phyloP scores from a whole-genome alignment of 768 basidiomycete genomes.

The Suillus plorans region DNA sequence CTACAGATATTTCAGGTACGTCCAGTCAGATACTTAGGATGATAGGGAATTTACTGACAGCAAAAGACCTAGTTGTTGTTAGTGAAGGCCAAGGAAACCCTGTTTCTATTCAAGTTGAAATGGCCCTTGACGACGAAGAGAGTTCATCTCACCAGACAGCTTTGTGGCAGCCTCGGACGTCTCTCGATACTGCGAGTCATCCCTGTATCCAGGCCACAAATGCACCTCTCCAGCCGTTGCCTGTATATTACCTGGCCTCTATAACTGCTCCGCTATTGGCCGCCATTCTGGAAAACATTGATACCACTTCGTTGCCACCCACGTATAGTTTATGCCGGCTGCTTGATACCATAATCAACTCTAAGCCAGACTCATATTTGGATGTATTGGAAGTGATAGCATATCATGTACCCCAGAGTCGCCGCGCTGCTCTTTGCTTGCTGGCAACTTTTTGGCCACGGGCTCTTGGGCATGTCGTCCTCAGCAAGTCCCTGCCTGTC shows the following conservation, averaged over 20 bases:
- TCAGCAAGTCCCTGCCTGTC: conserved; percentile 53
- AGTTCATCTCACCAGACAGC: neutral
- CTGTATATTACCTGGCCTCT: conserved; percentile 60
- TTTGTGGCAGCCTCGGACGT: conserved; percentile 32
- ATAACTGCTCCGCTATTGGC: conserved; percentile 63
- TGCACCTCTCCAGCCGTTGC: conserved; percentile 53
- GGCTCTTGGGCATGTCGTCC: conserved; percentile 62
- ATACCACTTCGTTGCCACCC: conserved; percentile 33
- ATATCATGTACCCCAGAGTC: conserved; percentile 55
- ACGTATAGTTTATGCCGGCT: conserved; percentile 53
- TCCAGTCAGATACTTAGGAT: neutral
- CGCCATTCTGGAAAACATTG: conserved; percentile 58
- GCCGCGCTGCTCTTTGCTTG: conserved; percentile 54
- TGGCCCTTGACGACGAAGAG: conserved; percentile 32
- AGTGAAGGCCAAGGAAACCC: conserved; percentile 29
- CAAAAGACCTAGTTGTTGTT: neutral
- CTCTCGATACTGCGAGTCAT: conserved; percentile 14
- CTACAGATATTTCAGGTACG: conserved; percentile 3
- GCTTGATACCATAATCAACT: conserved; percentile 48
- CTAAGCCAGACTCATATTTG: conserved; percentile 67
- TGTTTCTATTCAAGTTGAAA: conserved; percentile 64
- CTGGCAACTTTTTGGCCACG: conserved; percentile 67
- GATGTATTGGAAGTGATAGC: conserved; percentile 75
- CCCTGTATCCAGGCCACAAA: conserved; percentile 47
- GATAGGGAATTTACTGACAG: neutral